phyloP scores from a whole-genome alignment of 371 early-diverging fungal species.

The Nematocida sp. region DNA sequence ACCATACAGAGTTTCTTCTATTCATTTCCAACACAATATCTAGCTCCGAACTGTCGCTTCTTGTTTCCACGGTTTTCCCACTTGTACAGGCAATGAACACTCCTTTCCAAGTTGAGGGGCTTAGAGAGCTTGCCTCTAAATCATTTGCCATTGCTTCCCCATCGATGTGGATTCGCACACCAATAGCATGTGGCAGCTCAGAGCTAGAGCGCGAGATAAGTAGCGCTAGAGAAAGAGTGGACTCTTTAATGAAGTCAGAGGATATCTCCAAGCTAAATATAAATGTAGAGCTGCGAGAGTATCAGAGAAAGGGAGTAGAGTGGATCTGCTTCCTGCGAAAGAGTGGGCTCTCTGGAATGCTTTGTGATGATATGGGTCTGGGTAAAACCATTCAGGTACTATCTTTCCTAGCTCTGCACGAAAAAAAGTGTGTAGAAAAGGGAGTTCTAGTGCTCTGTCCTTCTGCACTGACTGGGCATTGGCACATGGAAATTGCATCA shows the following conservation, averaged over 20 bases:
- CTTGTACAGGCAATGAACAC: slow-evolving; percentile 45
- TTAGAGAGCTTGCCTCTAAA: slow-evolving; percentile 41
- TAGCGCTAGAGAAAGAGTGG: slow-evolving; percentile 49
- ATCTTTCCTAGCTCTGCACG: slow-evolving; percentile 51
- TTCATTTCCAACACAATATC: slow-evolving; percentile 12
- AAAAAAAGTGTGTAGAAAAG: neutral
- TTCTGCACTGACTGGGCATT: slow-evolving; percentile 88
- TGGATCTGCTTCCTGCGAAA: slow-evolving; percentile 69
- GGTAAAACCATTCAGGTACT: slow-evolving; percentile 87
- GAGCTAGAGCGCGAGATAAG: slow-evolving; percentile 51
- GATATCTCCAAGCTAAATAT: slow-evolving; percentile 36
- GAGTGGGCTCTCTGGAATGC: slow-evolving; percentile 67
- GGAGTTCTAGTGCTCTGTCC: slow-evolving; percentile 93
- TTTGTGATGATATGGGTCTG: slow-evolving; percentile 78
- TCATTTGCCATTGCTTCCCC: slow-evolving; percentile 33
- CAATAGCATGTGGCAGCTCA: neutral
- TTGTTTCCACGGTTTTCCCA: slow-evolving; percentile 16
- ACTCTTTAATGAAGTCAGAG: slow-evolving; percentile 38
- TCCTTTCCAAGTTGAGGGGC: slow-evolving; percentile 2
- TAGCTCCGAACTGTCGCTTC: slow-evolving; percentile 8
- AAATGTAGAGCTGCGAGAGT: slow-evolving; percentile 64
- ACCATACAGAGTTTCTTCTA: slow-evolving; percentile 18
- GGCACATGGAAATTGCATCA: slow-evolving; percentile 82
- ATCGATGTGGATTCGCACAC: slow-evolving; percentile 26
- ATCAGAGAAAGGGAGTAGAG: slow-evolving; percentile 69